A percentile compares a stretch with the other conserved stretches of the same genome.
Conservation (phyloP, 2,329 filamentous ascomycete genomes). For the Penicillium hordei region DNA sequence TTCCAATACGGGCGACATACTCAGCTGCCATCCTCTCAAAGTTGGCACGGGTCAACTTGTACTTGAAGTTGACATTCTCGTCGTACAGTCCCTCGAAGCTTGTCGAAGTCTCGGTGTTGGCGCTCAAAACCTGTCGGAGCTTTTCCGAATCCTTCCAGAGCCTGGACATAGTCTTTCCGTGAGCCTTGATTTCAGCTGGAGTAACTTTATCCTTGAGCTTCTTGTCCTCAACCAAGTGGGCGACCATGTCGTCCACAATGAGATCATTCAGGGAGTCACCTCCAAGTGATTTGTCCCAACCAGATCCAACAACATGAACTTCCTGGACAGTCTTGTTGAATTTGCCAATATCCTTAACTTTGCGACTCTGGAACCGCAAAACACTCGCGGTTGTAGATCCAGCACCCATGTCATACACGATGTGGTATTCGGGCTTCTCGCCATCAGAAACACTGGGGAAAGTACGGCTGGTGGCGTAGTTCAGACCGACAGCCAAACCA, state of each 20-base stretch:
- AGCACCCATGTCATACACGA: conserved; percentile 97
- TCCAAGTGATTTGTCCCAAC: conserved; percentile 87
- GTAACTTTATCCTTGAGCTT: conserved; percentile 47
- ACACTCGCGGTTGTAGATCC: conserved; percentile 90
- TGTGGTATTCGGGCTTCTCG: conserved; percentile 82
- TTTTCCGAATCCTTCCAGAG: conserved; percentile 91
- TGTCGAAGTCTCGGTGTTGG: conserved; percentile 77
- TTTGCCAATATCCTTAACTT: conserved; percentile 86
- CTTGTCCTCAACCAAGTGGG: conserved; percentile 70
- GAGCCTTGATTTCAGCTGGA: conserved; percentile 55
- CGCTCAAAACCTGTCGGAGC: conserved; percentile 83
- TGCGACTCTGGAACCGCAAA: conserved; percentile 82
- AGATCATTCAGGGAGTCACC: conserved; percentile 86
- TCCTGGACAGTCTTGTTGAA: conserved; percentile 98
- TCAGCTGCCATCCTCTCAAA: conserved; percentile 76
- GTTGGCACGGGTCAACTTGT: conserved; percentile 75
- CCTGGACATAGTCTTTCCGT: conserved; percentile 84
- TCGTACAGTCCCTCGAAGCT: conserved; percentile 82
- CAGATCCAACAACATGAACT: conserved; percentile 80
- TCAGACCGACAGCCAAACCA: conserved; percentile 85
- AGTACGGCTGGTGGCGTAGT: conserved; percentile 88
- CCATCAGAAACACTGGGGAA: conserved; percentile 84
- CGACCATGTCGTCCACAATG: conserved; percentile 85
- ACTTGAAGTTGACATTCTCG: conserved; percentile 89
- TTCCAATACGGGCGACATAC: conserved; percentile 66